A percentile compares a stretch with the other conserved stretches of the same genome.
Evolutionary conservation across 208 protist species (phyloP).

Genomic region (Acanthamoeba sp.): DNA sequence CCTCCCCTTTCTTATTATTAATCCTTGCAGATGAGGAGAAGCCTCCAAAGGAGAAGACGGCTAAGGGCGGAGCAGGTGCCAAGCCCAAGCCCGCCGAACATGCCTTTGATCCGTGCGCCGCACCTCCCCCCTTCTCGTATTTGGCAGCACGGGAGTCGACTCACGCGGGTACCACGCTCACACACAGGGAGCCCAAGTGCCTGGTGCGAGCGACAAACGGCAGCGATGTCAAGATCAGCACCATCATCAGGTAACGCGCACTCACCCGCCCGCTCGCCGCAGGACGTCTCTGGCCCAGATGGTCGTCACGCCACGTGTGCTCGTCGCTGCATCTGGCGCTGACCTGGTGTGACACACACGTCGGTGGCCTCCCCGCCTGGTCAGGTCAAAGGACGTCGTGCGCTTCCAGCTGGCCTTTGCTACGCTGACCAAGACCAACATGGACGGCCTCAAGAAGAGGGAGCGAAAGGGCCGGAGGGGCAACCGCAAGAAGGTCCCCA

Average conservation of each 20-base stretch:
- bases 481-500: slow-evolving; percentile 29
- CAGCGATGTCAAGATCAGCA: slow-evolving; percentile 48
- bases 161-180: background rate
- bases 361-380: background rate
- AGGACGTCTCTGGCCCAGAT: no score
- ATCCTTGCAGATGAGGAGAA: background rate
- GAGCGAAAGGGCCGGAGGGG: slow-evolving; percentile 41
- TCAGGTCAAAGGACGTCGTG: slow-evolving; percentile 43
- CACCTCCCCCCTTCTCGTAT: background rate
- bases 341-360: no score
- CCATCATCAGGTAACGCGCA: background rate
- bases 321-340: no score
- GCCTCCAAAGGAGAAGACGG: slow-evolving; percentile 8
- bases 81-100: slow-evolving; percentile 29
- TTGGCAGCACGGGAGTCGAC: background rate
- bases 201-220: slow-evolving; percentile 46
- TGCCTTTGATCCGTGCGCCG: background rate
- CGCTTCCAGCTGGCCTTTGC: slow-evolving; percentile 61
- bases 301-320: no score
- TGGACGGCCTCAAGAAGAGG: slow-evolving; percentile 64
- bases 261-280: background rate
- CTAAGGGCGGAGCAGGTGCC: background rate
- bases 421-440: slow-evolving; percentile 46
- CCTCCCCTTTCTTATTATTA: background rate
- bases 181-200: slow-evolving; percentile 1